Percentiles rank a stretch among this genome's conserved stretches.
phyloP scores from a whole-genome alignment of 2,329 filamentous ascomycete species.

The Chrysoporthe puriensis region DNA sequence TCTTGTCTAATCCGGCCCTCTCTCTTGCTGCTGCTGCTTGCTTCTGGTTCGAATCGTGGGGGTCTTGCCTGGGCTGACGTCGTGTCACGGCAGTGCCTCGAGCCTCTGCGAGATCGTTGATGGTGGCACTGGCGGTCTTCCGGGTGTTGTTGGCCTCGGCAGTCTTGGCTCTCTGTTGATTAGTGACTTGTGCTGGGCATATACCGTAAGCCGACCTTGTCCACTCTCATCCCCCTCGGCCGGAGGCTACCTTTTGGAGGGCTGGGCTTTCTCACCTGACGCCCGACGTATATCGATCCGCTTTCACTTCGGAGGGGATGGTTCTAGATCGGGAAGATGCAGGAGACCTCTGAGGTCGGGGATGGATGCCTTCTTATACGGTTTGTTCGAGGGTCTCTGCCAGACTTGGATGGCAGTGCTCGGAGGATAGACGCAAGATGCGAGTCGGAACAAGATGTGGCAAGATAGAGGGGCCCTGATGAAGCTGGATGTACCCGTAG shows the following conservation, averaged over 20 bases:
- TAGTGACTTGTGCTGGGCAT: background rate
- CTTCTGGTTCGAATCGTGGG: constrained; percentile 7
- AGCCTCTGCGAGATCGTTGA: background rate
- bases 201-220: background rate
- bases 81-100: background rate
- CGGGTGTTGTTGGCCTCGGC: background rate
- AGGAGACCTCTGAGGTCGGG: background rate
- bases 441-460: constrained; percentile 16
- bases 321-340: constrained; percentile 14
- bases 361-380: constrained; percentile 16
- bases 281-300: background rate
- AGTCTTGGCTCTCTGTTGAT: background rate
- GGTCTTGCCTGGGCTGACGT: background rate
- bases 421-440: constrained; percentile 12
- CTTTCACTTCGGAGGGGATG: constrained; percentile 8
- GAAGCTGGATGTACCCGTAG: constrained; percentile 15
- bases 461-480: background rate
- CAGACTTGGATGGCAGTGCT: constrained; percentile 17
- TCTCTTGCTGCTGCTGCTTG: constrained; percentile 1
- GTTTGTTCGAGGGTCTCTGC: constrained; percentile 1
- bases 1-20: constrained; percentile 16
- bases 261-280: constrained; percentile 7
- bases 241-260: background rate
- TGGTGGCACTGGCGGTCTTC: background rate
- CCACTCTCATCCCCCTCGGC: background rate